phyloP scores from a whole-genome alignment of 1,139 yeast genomes.

The Lipomyces yarrowii region DNA sequence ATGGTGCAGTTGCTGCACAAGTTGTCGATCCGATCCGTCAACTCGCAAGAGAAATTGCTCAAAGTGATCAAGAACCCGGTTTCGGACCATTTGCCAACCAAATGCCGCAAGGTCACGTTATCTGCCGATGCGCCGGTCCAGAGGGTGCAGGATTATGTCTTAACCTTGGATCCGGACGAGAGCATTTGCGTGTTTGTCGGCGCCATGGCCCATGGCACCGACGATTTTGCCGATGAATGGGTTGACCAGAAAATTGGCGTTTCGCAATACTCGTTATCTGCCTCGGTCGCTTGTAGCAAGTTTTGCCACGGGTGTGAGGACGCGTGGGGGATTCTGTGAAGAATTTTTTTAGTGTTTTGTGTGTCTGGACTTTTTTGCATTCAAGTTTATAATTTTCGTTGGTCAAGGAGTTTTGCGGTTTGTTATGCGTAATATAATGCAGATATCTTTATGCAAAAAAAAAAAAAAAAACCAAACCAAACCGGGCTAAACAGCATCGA shows the following conservation, averaged over 20 bases:
- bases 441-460: no score
- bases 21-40: conserved; percentile 88
- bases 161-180: conserved; percentile 79
- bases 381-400: no score
- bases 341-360: background rate
- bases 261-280: conserved; percentile 92
- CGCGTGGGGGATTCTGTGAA: conserved; percentile 80
- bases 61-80: conserved; percentile 96
- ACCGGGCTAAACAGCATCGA: background rate
- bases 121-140: conserved; percentile 91
- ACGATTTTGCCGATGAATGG: conserved; percentile 93
- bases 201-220: conserved; percentile 98
- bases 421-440: no score
- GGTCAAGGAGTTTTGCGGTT: background rate
- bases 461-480: no score
- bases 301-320: conserved; percentile 99
- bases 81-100: conserved; percentile 93
- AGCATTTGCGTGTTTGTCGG: conserved; percentile 98
- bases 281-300: conserved; percentile 97
- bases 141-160: conserved; percentile 86
- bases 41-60: conserved; percentile 89
- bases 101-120: conserved; percentile 89
- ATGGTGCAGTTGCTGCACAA: conserved; percentile 96
- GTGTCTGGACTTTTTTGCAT: background rate
- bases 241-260: conserved; percentile 96